Conservation (phyloP, 1,139 yeast genomes). For the Pichia sp. region DNA sequence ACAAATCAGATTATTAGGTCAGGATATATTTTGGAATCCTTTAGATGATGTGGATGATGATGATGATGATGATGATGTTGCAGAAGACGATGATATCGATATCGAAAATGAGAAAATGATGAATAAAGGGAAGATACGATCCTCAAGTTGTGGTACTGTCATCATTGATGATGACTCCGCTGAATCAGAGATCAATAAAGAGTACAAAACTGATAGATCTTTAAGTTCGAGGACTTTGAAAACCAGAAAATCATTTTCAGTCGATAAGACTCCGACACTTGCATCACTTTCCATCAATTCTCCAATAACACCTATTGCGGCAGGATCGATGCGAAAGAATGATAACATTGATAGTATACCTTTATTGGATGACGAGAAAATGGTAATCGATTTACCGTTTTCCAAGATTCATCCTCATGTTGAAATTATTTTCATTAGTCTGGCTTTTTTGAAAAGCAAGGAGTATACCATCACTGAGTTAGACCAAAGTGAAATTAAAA, state of each 20-base stretch:
- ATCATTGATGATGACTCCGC: slow-evolving; percentile 4
- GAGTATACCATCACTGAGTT: slow-evolving; percentile 73
- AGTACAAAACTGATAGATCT: slow-evolving; percentile 13
- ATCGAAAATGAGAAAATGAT: not conserved
- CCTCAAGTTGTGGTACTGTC: not conserved
- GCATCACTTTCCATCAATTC: slow-evolving; percentile 11
- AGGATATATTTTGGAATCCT: slow-evolving; percentile 29
- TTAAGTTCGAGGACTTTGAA: slow-evolving; percentile 20
- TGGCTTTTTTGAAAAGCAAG: slow-evolving; percentile 75
- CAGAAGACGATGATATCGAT: not conserved
- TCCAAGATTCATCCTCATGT: slow-evolving; percentile 69
- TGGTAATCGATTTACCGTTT: slow-evolving; percentile 39
- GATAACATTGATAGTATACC: not conserved
- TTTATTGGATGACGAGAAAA: slow-evolving; percentile 16
- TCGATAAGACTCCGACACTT: slow-evolving; percentile 22
- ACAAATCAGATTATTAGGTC: slow-evolving; percentile 21
- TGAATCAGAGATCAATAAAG: slow-evolving; percentile 1
- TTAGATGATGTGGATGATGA: slow-evolving; percentile 13
- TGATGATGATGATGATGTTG: not conserved
- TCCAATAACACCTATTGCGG: slow-evolving; percentile 2
- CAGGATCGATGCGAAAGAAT: not conserved
- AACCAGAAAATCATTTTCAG: slow-evolving; percentile 12
- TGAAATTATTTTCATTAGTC: slow-evolving; percentile 66
- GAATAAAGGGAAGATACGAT: not conserved
- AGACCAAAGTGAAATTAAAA: slow-evolving; percentile 85